Conservation (phyloP, 352 stramenopile genomes). For the Hyaloperonospora brassicae region DNA sequence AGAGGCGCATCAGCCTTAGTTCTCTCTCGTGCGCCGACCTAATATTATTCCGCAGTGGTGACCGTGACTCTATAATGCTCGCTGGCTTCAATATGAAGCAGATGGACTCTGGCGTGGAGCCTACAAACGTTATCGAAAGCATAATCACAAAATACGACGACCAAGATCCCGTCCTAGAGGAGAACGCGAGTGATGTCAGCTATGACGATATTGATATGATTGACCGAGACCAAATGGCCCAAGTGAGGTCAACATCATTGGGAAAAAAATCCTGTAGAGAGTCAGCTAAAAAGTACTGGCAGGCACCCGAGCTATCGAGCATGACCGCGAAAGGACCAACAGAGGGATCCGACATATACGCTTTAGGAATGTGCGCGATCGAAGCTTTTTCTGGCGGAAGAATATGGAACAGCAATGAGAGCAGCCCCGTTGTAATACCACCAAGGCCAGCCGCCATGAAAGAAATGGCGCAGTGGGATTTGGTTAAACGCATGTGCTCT, state of each 20-base stretch:
- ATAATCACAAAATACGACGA: not conserved
- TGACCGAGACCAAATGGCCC: slow-evolving; percentile 2
- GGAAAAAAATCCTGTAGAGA: not conserved
- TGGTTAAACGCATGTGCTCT: slow-evolving; percentile 27
- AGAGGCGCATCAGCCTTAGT: slow-evolving; percentile 16
- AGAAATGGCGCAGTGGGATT: slow-evolving; percentile 19
- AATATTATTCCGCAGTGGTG: slow-evolving; percentile 22
- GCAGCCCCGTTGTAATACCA: slow-evolving; percentile 2
- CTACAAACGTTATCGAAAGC: not conserved
- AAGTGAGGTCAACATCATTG: slow-evolving; percentile 1
- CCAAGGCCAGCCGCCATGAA: slow-evolving; percentile 11
- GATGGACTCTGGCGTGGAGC: slow-evolving; percentile 16
- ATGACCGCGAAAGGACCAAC: slow-evolving; percentile 9
- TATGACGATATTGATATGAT: slow-evolving; percentile 22
- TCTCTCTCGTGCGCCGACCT: slow-evolving; percentile 25
- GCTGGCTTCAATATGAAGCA: slow-evolving; percentile 20
- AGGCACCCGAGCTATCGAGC: slow-evolving; percentile 18
- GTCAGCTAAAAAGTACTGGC: slow-evolving; percentile 12
- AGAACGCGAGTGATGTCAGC: slow-evolving; percentile 10
- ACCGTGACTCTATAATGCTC: slow-evolving; percentile 17
- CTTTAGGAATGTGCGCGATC: slow-evolving; percentile 26
- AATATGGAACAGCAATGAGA: slow-evolving; percentile 6
- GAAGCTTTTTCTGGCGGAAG: slow-evolving; percentile 25
- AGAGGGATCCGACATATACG: slow-evolving; percentile 23
- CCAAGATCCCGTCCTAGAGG: slow-evolving; percentile 18